A percentile compares a stretch with the other conserved stretches of the same genome.
Evolutionary conservation across 2,329 filamentous ascomycete species (phyloP).

Genomic region (Nemania sp.): DNA sequence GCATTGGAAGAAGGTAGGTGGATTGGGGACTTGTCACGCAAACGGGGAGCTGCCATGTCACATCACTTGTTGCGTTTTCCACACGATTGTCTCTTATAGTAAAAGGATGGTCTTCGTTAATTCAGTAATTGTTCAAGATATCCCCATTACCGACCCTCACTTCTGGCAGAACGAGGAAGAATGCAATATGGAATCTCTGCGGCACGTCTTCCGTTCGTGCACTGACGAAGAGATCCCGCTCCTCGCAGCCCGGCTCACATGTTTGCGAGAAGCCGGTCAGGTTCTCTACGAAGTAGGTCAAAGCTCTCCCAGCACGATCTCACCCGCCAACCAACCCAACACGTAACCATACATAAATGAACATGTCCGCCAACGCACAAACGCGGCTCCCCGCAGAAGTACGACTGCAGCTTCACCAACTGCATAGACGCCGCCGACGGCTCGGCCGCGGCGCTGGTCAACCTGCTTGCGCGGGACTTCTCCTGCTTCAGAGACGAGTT

Average conservation of each 20-base stretch:
- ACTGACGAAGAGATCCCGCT: conserved; percentile 88
- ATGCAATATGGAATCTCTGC: conserved; percentile 74
- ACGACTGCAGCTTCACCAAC: conserved; percentile 72
- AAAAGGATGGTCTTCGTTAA: conserved; percentile 31
- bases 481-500: conserved; percentile 84
- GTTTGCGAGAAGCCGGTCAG: conserved; percentile 80
- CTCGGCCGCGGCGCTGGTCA: conserved; percentile 84
- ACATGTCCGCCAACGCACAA: conserved; percentile 26
- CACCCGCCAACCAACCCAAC: conserved; percentile 23
- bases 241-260: conserved; percentile 74
- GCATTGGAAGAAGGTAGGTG: conserved; percentile 81
- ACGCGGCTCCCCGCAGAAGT: conserved; percentile 59
- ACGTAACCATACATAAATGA: conserved; percentile 5
- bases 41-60: not conserved
- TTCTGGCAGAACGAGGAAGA: conserved; percentile 82
- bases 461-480: conserved; percentile 81
- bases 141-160: conserved; percentile 84
- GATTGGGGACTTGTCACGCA: not conserved
- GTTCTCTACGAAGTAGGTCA: conserved; percentile 73
- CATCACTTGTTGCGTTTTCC: conserved; percentile 30
- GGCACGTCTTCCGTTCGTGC: conserved; percentile 81
- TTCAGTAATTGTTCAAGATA: conserved; percentile 54
- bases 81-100: conserved; percentile 10
- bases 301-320: conserved; percentile 22
- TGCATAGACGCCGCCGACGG: conserved; percentile 74